phyloP scores from a whole-genome alignment of 2,329 filamentous ascomycete genomes.

The Xylaria digitata region DNA sequence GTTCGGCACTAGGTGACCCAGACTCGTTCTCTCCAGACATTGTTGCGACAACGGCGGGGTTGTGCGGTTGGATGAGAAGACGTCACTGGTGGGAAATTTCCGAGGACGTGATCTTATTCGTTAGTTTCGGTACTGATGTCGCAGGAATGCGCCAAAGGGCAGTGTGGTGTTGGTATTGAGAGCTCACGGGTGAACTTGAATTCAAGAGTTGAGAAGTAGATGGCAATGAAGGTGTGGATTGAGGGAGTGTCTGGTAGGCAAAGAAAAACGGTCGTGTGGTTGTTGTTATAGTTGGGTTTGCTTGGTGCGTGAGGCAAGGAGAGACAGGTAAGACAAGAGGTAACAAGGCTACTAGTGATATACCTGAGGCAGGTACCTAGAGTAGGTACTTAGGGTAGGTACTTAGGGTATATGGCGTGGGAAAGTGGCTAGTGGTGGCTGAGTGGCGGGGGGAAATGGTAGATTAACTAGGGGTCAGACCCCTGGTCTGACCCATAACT shows the following conservation, averaged over 20 bases:
- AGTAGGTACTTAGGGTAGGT: neutral
- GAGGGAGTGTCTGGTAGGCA: neutral
- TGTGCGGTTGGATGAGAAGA: neutral
- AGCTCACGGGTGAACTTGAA: neutral
- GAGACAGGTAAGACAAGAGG: neutral
- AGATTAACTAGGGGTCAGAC: too few relatives aligned
- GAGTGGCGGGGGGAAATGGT: too few relatives aligned
- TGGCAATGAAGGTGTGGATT: neutral
- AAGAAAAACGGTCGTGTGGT: neutral
- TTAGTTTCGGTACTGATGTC: neutral
- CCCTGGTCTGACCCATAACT: too few relatives aligned
- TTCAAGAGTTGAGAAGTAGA: neutral
- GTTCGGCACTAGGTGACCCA: constrained; percentile 58
- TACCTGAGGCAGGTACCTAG: neutral
- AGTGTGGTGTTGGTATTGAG: neutral
- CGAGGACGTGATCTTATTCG: neutral
- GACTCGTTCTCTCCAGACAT: constrained; percentile 67
- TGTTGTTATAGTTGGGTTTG: neutral
- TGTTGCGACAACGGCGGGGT: neutral
- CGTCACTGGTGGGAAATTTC: neutral
- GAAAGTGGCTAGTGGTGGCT: too few relatives aligned
- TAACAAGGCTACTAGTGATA: too few relatives aligned
- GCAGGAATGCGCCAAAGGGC: neutral
- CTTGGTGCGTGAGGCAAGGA: neutral
- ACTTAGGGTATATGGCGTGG: too few relatives aligned